A percentile compares a stretch with the other conserved stretches of the same genome.
Conservation (phyloP, 495 filamentous ascomycete species). For the Bacidia gigantensis region DNA sequence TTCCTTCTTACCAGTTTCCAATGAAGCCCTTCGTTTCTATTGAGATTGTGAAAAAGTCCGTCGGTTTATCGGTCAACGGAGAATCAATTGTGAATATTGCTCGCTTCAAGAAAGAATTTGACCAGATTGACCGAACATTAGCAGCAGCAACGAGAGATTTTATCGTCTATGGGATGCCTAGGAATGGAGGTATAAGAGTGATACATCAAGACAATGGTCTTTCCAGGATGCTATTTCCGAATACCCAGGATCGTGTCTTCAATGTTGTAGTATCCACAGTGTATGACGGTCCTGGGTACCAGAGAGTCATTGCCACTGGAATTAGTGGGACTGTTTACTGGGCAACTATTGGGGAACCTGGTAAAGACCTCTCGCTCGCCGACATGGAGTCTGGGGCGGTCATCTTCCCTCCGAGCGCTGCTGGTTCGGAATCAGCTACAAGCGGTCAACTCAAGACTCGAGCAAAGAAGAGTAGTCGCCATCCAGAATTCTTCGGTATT, state of each 20-base stretch:
- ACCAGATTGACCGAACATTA: slow-evolving; percentile 88
- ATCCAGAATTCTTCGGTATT: slow-evolving; percentile 86
- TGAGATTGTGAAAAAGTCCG: slow-evolving; percentile 24
- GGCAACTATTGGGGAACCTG: slow-evolving; percentile 55
- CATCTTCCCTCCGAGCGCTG: slow-evolving; percentile 64
- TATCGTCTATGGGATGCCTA: slow-evolving; percentile 86
- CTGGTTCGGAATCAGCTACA: slow-evolving; percentile 63
- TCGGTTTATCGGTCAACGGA: slow-evolving; percentile 23
- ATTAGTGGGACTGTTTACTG: slow-evolving; percentile 92
- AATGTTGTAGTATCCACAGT: slow-evolving; percentile 71
- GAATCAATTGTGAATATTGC: slow-evolving; percentile 78
- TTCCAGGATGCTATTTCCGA: slow-evolving; percentile 76
- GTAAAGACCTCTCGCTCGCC: slow-evolving; percentile 60
- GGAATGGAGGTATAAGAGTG: slow-evolving; percentile 78
- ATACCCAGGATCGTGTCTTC: slow-evolving; percentile 80
- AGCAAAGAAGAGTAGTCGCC: slow-evolving; percentile 72
- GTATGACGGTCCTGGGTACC: slow-evolving; percentile 36
- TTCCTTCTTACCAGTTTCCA: slow-evolving; percentile 86
- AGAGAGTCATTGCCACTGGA: slow-evolving; percentile 79
- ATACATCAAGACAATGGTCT: slow-evolving; percentile 88
- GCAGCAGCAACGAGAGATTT: slow-evolving; percentile 80
- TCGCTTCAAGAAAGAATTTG: slow-evolving; percentile 88
- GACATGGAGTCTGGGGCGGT: slow-evolving; percentile 65
- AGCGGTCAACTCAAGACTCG: slow-evolving; percentile 92
- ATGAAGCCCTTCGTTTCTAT: slow-evolving; percentile 92